Conservation (phyloP, 2,329 filamentous ascomycete genomes). For the Calonectria fujianensis region DNA sequence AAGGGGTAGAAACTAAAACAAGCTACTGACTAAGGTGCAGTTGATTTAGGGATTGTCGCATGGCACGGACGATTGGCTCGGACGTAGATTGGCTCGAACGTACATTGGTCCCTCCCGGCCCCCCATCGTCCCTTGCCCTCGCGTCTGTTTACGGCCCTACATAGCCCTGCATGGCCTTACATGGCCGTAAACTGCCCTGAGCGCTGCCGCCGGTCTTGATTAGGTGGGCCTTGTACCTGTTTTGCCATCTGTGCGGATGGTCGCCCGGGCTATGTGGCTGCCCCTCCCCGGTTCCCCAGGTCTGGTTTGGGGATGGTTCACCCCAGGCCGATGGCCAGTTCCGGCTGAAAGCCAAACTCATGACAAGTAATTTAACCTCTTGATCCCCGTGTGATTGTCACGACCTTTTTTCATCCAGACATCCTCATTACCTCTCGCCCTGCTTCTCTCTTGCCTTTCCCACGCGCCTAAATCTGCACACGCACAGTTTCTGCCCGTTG, state of each 20-base stretch:
- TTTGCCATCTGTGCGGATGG: slow-evolving; percentile 18
- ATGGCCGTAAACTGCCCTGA: slow-evolving; percentile 8
- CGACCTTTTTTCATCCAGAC: neutral
- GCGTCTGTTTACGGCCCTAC: slow-evolving; percentile 3
- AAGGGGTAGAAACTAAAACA: neutral
- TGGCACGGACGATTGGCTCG: slow-evolving; percentile 12
- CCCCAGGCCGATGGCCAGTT: slow-evolving; percentile 14
- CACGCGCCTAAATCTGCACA: neutral
- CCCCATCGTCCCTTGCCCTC: neutral
- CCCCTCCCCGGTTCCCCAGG: slow-evolving; percentile 17
- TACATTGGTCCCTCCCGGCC: neutral
- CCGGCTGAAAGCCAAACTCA: slow-evolving; percentile 24
- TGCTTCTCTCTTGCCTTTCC: neutral
- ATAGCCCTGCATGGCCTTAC: neutral
- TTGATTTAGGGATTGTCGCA: slow-evolving; percentile 19
- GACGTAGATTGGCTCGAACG: neutral
- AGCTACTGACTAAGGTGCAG: neutral
- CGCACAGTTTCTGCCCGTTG: neutral
- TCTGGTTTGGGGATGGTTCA: slow-evolving; percentile 9
- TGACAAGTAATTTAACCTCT: slow-evolving; percentile 30
- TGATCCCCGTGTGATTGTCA: neutral
- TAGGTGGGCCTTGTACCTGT: slow-evolving; percentile 2
- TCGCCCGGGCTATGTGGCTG: slow-evolving; percentile 21
- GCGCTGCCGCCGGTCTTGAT: neutral
- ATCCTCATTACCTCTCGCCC: neutral